Base-by-base conservation (phyloP, 345 rosid species). In the Tarenaya hassleriana region DNA sequence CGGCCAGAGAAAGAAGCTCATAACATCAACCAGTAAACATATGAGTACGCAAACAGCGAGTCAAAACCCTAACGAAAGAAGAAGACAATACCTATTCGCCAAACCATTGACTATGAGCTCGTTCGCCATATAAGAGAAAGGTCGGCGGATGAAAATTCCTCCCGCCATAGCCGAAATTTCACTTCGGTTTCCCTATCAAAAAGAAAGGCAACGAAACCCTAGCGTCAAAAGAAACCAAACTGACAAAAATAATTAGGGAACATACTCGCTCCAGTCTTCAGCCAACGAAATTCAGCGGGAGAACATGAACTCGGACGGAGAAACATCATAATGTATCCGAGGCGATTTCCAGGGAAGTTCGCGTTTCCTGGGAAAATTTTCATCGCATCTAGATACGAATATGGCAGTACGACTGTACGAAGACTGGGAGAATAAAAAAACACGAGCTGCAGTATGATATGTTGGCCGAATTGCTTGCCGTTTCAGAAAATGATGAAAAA, bases 71-170 rank as follows among this genome's bases (percentile, higher is more conserved):
- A 35, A 35, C 27, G 5, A 16, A 33, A 44, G 3, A 47, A 34
- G 19, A 40, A 29, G 38, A 37, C 10, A 34, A 34, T 45, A 82
- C 95, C 85, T 85, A 61, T 82, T 82, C 14, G 95, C 84, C 64
- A 85, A 82, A 34, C 90, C 61, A 39, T 82, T 74, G 9, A 85
- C 95, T 38, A 85, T 16, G 37, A 85, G 13, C 66, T 85, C 90
- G 41, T 85, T 82, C 13, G 77, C 78, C 16, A 82, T 34, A 39
- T 85, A 82, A 38, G 84, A 67, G 1, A 85, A 19, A 16, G 82
- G 85, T 64, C 95, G 62, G 69, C 79, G 77, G 67, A 80, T 37
- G 68, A 85, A 85, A 69, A 77, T 80, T 39, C 90, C 90, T n/a
- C 86, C 94, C 29, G 90, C 90, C 90, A 82, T 85, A 20, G 27